Evolutionary conservation across 1,284 basidiomycete genomes (phyloP).

Genomic region (Coniferiporia weirii): DNA sequence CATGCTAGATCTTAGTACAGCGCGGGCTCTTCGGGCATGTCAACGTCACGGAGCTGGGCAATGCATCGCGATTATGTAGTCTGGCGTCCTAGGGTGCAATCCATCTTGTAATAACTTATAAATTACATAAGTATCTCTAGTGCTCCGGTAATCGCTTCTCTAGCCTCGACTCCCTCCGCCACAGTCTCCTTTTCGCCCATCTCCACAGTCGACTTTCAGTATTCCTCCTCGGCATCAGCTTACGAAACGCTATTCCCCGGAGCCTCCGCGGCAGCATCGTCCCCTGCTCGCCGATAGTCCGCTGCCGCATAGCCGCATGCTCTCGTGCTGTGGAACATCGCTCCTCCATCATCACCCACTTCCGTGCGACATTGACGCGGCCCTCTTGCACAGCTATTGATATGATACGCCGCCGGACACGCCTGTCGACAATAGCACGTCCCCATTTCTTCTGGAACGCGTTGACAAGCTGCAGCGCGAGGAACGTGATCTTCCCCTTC

Average conservation of each 20-base stretch:
- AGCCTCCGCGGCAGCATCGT: slow-evolving; percentile 15
- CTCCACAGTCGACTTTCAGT: slow-evolving; percentile 29
- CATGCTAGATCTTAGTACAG: too few species aligned
- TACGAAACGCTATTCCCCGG: slow-evolving; percentile 24
- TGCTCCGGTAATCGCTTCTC: too few species aligned
- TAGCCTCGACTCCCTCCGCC: slow-evolving; percentile 2
- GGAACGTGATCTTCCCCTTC: slow-evolving; percentile 44
- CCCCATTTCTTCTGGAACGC: slow-evolving; percentile 54
- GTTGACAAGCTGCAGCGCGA: slow-evolving; percentile 38
- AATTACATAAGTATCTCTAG: neutral
- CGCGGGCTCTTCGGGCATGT: too few species aligned
- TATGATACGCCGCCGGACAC: slow-evolving; percentile 53
- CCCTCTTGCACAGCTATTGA: slow-evolving; percentile 58
- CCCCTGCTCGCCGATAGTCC: slow-evolving; percentile 23
- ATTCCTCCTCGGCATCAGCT: slow-evolving; percentile 24
- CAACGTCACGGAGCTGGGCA: too few species aligned
- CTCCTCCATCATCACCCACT: slow-evolving; percentile 30
- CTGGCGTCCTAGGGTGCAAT: too few species aligned
- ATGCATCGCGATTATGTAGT: too few species aligned
- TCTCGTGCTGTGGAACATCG: slow-evolving; percentile 21
- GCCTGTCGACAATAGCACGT: slow-evolving; percentile 42
- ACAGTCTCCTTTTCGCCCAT: slow-evolving; percentile 18
- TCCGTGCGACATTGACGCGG: slow-evolving; percentile 42
- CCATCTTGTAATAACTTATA: too few species aligned
- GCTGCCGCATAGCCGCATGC: slow-evolving; percentile 26